Percentiles rank a stretch among this genome's conserved stretches.
phyloP scores from a whole-genome alignment of 495 filamentous ascomycete species.

The Cetradonia linearis region DNA sequence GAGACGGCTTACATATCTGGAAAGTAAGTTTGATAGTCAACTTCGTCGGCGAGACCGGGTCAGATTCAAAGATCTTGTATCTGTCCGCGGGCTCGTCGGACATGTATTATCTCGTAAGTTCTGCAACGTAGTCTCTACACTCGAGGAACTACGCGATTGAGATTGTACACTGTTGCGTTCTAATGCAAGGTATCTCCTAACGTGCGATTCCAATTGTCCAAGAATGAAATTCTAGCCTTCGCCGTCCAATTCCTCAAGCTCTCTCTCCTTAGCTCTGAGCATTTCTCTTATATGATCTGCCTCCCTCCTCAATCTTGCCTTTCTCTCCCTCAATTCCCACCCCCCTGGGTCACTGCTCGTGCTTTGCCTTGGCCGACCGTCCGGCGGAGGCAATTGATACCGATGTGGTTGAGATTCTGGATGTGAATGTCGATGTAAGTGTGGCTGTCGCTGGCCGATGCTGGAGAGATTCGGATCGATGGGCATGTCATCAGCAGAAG shows the following conservation, averaged over 20 bases:
- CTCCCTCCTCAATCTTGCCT: slow-evolving; percentile 60
- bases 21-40: too few relatives aligned
- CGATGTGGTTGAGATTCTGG: slow-evolving; percentile 26
- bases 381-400: slow-evolving; percentile 25
- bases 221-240: slow-evolving; percentile 3
- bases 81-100: too few relatives aligned
- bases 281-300: slow-evolving; percentile 66
- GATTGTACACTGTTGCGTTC: slow-evolving; percentile 2
- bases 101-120: too few relatives aligned
- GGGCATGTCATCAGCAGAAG: slow-evolving; percentile 36
- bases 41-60: too few relatives aligned
- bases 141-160: background rate
- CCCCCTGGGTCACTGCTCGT: slow-evolving; percentile 37
- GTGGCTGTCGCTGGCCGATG: slow-evolving; percentile 29
- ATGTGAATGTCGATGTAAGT: slow-evolving; percentile 29
- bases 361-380: slow-evolving; percentile 30
- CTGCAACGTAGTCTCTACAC: too few relatives aligned
- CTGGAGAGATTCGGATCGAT: slow-evolving; percentile 40
- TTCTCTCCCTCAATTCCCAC: slow-evolving; percentile 46
- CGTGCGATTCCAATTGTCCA: background rate
- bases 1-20: background rate
- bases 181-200: slow-evolving; percentile 11
- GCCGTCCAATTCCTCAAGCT: slow-evolving; percentile 55
- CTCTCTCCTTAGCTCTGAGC: slow-evolving; percentile 65
- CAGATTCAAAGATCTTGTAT: too few relatives aligned